Conservation (phyloP, 208 protist genomes). For the Leishmania martiniquensis region DNA sequence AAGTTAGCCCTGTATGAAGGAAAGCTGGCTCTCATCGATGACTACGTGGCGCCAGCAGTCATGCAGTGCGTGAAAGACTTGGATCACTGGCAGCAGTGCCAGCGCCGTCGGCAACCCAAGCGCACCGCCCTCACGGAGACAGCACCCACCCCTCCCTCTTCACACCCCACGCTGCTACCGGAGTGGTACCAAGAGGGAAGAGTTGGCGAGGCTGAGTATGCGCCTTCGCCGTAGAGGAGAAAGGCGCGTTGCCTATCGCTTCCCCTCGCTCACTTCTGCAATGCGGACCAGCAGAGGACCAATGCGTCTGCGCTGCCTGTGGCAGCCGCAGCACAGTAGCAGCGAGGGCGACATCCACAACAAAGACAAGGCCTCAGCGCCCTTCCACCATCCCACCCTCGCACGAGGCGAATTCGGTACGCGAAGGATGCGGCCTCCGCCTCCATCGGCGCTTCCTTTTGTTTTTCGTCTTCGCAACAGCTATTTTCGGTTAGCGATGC, state of each 20-base stretch:
- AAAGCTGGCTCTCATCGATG: conserved; percentile 38
- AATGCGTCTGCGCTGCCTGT: neutral
- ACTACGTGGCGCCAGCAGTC: conserved; percentile 39
- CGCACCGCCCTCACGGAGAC: neutral
- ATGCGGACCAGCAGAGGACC: neutral
- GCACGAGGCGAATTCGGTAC: neutral
- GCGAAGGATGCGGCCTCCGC: neutral
- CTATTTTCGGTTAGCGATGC: neutral
- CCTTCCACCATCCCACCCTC: neutral
- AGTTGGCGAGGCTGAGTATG: neutral
- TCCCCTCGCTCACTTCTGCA: neutral
- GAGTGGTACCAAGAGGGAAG: neutral
- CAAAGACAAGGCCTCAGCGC: neutral
- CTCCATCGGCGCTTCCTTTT: neutral
- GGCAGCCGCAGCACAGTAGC: neutral
- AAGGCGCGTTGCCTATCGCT: neutral
- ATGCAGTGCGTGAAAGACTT: conserved; percentile 33
- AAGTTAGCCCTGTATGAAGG: conserved; percentile 38
- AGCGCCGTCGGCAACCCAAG: neutral
- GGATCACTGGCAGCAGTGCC: conserved; percentile 17
- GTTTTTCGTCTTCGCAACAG: neutral
- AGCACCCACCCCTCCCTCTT: neutral
- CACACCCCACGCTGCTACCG: neutral
- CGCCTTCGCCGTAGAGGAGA: neutral
- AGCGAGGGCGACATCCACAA: neutral